Evolutionary conservation across 352 stramenopile genomes (phyloP), one percentile per base, ranked within the genome.

Genomic region (Plasmopara muralis): DNA sequence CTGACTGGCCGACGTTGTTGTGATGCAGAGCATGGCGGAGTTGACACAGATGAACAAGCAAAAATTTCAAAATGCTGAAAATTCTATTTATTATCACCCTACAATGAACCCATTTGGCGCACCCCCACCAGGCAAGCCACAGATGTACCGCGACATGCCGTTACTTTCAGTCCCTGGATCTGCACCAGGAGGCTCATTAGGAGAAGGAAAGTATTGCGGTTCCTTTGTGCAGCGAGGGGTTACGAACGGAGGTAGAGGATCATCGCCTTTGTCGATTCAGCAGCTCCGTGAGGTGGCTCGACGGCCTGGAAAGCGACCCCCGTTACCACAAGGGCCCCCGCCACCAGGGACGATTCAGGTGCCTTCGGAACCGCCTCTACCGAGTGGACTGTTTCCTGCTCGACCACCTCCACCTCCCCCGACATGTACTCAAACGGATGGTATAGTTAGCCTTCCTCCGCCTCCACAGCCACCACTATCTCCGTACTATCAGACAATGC

Each of bases 81-180:
- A 87, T 40, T 90, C 79, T 1, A 77, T 90, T 39, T 88, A 90
- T 52, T 90, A 88, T 44, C 77, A 90, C 39, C 77, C 77, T n/a
- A 85, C 77, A 15, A 47, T 90, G 8, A 90, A 90, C 31, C 79
- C 79, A 1, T 90, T 88, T 25, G 79, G 79, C 15, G 77, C 78
- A 1, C 79, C 79, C 6, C 79, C 79, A 1, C 79, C 79, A 16
- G 79, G 79, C 12, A 66, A 63, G 28, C 77, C 79, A 6, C 77
- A 90, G 30, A 72, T 64, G 63, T 90, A 85, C 53, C 71, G 65
- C 12, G 60, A 73, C 2, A 64, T 66, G 30, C 61, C 70, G 9
- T 46, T 66, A 43, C 28, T 37, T 9, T 39, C 60, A 40, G 44
- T 29, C 12, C 16, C 25, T 7, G 29, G 12, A 40, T 18, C 46